Conservation (phyloP, 139 green algal species). For the Closterium sp. region DNA sequence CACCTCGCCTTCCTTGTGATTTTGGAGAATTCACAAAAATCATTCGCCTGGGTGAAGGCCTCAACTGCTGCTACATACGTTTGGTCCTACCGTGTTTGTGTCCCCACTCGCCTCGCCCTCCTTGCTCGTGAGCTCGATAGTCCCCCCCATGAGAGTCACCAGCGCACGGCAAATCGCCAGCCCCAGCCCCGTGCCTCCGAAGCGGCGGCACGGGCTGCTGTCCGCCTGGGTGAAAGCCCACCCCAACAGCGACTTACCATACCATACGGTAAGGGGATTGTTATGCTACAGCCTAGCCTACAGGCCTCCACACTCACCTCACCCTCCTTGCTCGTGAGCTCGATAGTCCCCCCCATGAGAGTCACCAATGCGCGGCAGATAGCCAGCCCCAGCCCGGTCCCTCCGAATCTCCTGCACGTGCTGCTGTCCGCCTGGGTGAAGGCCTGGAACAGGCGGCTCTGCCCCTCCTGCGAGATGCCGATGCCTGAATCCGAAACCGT, state of each 20-base stretch:
- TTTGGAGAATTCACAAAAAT: too few species aligned
- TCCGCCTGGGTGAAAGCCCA: conserved; percentile 62
- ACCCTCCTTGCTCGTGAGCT: not conserved
- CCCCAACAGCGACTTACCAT: too few species aligned
- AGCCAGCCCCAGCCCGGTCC: conserved; percentile 46
- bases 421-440: conserved; percentile 15
- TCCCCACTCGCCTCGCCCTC: not conserved
- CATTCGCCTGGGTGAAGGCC: too few species aligned
- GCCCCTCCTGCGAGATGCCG: not conserved
- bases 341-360: conserved; percentile 14
- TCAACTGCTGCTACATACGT: too few species aligned
- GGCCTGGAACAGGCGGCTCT: conserved; percentile 3
- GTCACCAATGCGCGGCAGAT: conserved; percentile 3
- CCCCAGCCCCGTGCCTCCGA: conserved; percentile 66
- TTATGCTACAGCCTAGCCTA: too few species aligned
- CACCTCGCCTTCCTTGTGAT: not conserved
- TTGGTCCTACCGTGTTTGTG: too few species aligned
- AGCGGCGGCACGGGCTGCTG: conserved; percentile 64
- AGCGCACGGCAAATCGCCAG: not conserved
- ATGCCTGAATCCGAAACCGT: conserved; percentile 26
- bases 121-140: not conserved
- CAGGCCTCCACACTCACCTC: not conserved
- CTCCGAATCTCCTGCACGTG: conserved; percentile 12
- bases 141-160: conserved; percentile 15
- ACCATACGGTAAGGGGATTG: too few species aligned